Conservation (phyloP, 768 basidiomycete species). For the Amanita fuliginea region DNA sequence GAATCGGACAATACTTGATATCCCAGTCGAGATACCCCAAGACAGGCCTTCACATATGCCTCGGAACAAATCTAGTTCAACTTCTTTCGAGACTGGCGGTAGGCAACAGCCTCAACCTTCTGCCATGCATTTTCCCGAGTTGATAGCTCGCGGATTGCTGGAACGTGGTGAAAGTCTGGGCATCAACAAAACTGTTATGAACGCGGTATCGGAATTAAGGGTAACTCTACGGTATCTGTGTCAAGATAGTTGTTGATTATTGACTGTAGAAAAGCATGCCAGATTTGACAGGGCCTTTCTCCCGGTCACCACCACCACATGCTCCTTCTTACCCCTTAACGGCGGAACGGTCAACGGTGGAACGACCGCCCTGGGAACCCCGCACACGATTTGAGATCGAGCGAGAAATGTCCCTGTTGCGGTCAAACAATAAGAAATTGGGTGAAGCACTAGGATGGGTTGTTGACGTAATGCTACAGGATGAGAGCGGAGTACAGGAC, state of each 20-base stretch:
- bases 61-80: conserved; percentile 10
- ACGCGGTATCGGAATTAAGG: conserved; percentile 66
- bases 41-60: conserved; percentile 2
- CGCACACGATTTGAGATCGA: conserved; percentile 62
- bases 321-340: conserved; percentile 46
- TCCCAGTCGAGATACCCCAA: conserved; percentile 48
- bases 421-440: conserved; percentile 47
- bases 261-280: conserved; percentile 66
- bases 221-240: conserved; percentile 26
- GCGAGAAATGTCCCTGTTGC: conserved; percentile 44
- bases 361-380: conserved; percentile 61
- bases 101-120: conserved; percentile 29
- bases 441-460: conserved; percentile 68
- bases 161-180: conserved; percentile 72
- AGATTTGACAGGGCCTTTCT: conserved; percentile 63
- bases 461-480: conserved; percentile 56
- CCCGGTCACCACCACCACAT: conserved; percentile 34
- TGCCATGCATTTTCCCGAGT: conserved; percentile 53
- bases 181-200: conserved; percentile 78
- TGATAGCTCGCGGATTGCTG: conserved; percentile 59
- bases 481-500: conserved; percentile 32
- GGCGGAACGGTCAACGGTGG: conserved; percentile 45
- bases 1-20: conserved; percentile 69
- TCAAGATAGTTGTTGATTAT: conserved; percentile 4
- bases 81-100: conserved; percentile 5